These are phyloP conservation scores for Vigna angularis DNA, from an alignment of 306 rosid species.

Conservation along the genomic window DNA sequence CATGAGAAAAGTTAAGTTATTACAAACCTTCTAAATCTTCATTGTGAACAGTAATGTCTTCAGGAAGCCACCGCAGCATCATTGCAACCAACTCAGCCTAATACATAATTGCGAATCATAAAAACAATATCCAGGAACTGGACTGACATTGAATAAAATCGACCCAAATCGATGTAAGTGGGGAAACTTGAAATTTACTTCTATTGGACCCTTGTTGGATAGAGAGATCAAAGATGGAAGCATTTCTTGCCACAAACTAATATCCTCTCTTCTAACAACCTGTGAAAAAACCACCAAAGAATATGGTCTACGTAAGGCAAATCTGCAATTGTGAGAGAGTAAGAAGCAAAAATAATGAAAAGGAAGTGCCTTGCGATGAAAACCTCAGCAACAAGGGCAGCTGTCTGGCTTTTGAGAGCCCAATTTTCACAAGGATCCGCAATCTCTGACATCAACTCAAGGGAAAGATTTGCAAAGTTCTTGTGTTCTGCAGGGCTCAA, in stretches of 20 bases:
- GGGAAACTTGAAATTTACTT: constrained; percentile 58
- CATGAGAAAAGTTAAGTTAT: constrained; percentile 31
- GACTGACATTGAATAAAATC: constrained; percentile 29
- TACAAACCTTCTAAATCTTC: constrained; percentile 95
- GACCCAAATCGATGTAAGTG: constrained; percentile 15
- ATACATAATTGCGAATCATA: constrained; percentile 36
- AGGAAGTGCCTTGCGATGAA: constrained; percentile 29
- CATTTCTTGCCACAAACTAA: constrained; percentile 79
- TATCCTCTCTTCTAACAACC: constrained; percentile 92
- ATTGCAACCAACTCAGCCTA: constrained; percentile 98
- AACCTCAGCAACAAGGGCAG: constrained; percentile 99
- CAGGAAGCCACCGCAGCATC: constrained; percentile 99
- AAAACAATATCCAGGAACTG: constrained; percentile 19
- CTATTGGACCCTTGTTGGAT: constrained; percentile 88
- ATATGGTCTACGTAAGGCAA: constrained; percentile 27
- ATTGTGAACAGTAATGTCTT: constrained; percentile 95
- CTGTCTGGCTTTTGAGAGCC: constrained; percentile 97
- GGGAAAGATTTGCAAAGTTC: constrained; percentile 73
- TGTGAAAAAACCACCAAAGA: constrained; percentile 50
- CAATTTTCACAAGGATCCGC: constrained; percentile 89
- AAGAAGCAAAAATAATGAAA: constrained; percentile 35
- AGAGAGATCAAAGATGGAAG: constrained; percentile 75
- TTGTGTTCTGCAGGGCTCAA: constrained; percentile 68
- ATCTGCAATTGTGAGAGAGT: constrained; percentile 20
- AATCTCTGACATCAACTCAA: constrained; percentile 86